Evolutionary conservation across 306 rosid genomes (phyloP).

Genomic region (Ammopiptanthus mongolicus): DNA sequence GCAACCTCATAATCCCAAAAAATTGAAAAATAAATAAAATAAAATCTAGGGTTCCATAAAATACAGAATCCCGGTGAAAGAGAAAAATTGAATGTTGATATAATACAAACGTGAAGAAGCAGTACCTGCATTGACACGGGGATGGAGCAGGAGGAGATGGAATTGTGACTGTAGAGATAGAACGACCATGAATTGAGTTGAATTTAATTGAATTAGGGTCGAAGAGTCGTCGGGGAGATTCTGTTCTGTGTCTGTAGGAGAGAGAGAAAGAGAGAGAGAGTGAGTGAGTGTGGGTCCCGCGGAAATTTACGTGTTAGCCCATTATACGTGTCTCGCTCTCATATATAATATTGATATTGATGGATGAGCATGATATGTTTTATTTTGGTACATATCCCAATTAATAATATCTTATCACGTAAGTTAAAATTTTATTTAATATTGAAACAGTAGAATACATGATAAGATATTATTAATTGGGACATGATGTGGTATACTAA

Average conservation of each 20-base stretch:
- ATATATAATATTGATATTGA: too few relatives aligned
- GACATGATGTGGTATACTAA: too few relatives aligned
- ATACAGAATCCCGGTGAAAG: background rate
- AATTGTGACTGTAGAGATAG: conserved; percentile 13
- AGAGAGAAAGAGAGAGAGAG: background rate
- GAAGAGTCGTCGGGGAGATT: conserved; percentile 31
- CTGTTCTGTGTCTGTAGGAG: background rate
- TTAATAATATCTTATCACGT: too few relatives aligned
- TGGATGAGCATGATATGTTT: too few relatives aligned
- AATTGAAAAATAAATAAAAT: background rate
- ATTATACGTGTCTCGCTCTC: too few relatives aligned
- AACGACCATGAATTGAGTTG: background rate
- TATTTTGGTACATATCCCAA: too few relatives aligned
- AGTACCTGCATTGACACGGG: conserved; percentile 62
- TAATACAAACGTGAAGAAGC: conserved; percentile 7
- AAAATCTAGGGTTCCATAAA: conserved; percentile 50
- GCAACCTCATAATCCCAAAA: conserved; percentile 21
- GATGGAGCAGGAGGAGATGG: conserved; percentile 41
- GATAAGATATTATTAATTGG: too few relatives aligned
- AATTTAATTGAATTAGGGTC: background rate
- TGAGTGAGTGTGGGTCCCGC: conserved; percentile 40
- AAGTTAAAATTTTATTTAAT: too few relatives aligned
- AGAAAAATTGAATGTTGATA: conserved; percentile 10
- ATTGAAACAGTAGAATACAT: too few relatives aligned
- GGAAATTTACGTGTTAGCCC: background rate